phyloP scores from a whole-genome alignment of 2,329 filamentous ascomycete genomes.

The Cordyceps pruinosa region DNA sequence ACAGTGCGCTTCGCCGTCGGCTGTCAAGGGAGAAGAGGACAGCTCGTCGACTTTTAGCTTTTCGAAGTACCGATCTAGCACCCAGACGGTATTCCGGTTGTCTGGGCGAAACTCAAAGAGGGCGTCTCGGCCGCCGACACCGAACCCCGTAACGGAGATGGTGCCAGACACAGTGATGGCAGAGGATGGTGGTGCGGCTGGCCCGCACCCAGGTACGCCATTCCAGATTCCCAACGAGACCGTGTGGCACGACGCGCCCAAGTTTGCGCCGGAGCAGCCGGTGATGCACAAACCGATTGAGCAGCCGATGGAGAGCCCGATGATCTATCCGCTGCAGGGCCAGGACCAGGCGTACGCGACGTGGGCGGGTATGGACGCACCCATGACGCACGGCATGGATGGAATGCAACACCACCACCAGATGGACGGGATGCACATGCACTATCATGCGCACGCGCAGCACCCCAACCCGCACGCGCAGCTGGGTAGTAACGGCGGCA shows the following conservation, averaged over 20 bases:
- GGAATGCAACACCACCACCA: slow-evolving; percentile 2
- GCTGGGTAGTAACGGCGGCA: slow-evolving; percentile 1
- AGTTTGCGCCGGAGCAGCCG: slow-evolving; percentile 30
- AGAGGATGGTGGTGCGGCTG: slow-evolving; percentile 26
- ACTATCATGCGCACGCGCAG: slow-evolving; percentile 11
- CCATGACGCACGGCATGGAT: slow-evolving; percentile 7
- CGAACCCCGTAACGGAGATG: slow-evolving; percentile 20
- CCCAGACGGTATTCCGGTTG: slow-evolving; percentile 25
- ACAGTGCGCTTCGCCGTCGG: slow-evolving; percentile 17
- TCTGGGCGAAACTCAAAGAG: slow-evolving; percentile 30
- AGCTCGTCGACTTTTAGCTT: slow-evolving; percentile 22
- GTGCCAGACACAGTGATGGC: slow-evolving; percentile 26
- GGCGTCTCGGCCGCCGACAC: slow-evolving; percentile 29
- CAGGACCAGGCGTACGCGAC: slow-evolving; percentile 10
- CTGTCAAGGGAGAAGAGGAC: slow-evolving; percentile 23
- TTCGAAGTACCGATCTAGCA: slow-evolving; percentile 23
- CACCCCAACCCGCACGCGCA: not conserved
- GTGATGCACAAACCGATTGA: slow-evolving; percentile 26
- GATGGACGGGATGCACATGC: slow-evolving; percentile 11
- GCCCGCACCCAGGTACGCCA: slow-evolving; percentile 35
- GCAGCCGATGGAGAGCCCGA: slow-evolving; percentile 13
- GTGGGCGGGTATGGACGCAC: slow-evolving; percentile 7
- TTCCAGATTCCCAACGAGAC: slow-evolving; percentile 33
- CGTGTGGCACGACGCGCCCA: slow-evolving; percentile 32
- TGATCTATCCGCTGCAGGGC: slow-evolving; percentile 13